Evolutionary conservation across 202 grass and related monocot species (phyloP), one percentile per base, ranked within the genome.

Genomic region (Cymbopogon flexuosus): DNA sequence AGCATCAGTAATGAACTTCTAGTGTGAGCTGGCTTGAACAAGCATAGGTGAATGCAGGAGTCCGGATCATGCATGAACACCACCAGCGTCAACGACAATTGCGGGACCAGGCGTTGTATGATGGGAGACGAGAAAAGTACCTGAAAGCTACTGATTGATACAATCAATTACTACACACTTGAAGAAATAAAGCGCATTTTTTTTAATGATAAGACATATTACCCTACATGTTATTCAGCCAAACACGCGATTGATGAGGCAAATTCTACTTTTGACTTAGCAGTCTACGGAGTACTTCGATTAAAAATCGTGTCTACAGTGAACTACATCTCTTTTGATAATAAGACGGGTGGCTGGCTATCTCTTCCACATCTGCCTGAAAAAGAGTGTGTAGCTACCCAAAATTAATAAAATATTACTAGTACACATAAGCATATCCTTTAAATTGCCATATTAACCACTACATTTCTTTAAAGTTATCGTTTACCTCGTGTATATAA

Each of bases 121-220:
- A 54, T 54, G 12, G 13, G 45, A 39, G 30, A 56, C 36, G 30
- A 67, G 21, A n/a, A 67, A 31, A 52, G 12, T 67, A 54, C 76
- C 43, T 56, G 62, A 79, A 79, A 67, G 76, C 76, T 56, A 54
- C 45, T 10, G n/a, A 33, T 78, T 16, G n/a, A 33, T 78, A 35
- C 60, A 64, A 82, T 51, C 56, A 16, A 23, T 54, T 57, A 57
- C 37, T 51, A 36, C 49, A 36, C 49, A 36, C 42, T 10, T 39
- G 13, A 31, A 36, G 42, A 64, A 62, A 72, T 35, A 62, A 72
- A 10, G 6, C 10, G 0, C 10, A 19, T 46, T 49, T 35, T 49
- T 35, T 49, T 21, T 16, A 4, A 4, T 35, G 30, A 65, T 6
- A 64, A 62, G 13, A 14, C 13, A 5, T 5, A 6, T 4, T 3